Conservation (phyloP, 768 basidiomycete genomes). For the Sporobolomyces phaffii region DNA sequence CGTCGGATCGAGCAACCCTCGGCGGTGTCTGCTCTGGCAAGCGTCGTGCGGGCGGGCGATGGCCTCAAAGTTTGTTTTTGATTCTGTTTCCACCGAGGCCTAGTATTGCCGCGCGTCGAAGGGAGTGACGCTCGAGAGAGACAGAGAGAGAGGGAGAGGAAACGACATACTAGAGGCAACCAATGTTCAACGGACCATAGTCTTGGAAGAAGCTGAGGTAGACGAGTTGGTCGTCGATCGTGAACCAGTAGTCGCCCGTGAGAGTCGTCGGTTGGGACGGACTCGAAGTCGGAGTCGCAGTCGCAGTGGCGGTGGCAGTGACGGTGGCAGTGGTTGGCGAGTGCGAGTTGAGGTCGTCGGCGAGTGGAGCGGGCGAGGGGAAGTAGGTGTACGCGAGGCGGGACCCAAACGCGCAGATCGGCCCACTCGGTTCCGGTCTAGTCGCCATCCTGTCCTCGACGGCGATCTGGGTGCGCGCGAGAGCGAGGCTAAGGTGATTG, state of each 20-base stretch:
- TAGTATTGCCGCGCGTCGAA: no score
- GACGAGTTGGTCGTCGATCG: slow-evolving; percentile 82
- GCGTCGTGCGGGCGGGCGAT: no score
- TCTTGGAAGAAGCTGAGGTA: slow-evolving; percentile 93
- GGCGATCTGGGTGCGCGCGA: background rate
- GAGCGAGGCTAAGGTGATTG: background rate
- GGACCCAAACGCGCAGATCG: slow-evolving; percentile 38
- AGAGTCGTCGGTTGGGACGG: no score
- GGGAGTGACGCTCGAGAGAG: background rate
- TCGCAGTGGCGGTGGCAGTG: background rate
- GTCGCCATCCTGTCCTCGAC: background rate
- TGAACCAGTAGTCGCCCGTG: slow-evolving; percentile 73
- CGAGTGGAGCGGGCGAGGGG: slow-evolving; percentile 10
- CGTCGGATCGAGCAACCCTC: no score
- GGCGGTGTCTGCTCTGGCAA: no score
- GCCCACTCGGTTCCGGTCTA: slow-evolving; percentile 20
- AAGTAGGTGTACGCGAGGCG: slow-evolving; percentile 39
- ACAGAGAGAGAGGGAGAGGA: background rate
- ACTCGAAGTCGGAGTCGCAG: no score
- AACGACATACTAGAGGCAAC: slow-evolving; percentile 39
- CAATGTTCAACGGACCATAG: slow-evolving; percentile 63
- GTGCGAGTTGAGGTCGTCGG: slow-evolving; percentile 19
- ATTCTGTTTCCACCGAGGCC: no score
- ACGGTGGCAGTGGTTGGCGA: no score
- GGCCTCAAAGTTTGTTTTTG: no score